Percentiles rank a stretch among this genome's conserved stretches.
These are phyloP conservation scores for Phytophthora vignae DNA, from an alignment of 352 stramenopile genomes.

Conservation along the genomic window DNA sequence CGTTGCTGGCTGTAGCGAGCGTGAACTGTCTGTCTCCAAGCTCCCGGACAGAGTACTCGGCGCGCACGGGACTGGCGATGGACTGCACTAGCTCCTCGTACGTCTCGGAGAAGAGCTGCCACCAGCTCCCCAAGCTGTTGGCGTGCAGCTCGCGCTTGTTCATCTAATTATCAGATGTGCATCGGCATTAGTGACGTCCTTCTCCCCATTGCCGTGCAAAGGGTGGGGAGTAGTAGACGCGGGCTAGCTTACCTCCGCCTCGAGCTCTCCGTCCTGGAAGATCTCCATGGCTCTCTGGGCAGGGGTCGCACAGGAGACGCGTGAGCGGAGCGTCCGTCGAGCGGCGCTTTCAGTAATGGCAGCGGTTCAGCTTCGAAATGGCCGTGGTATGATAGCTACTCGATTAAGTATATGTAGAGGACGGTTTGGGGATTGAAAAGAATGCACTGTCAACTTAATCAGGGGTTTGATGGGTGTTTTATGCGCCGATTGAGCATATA, in stretches of 20 bases:
- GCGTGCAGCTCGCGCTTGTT: slow-evolving; percentile 62
- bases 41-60: slow-evolving; percentile 63
- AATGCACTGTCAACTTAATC: neutral
- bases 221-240: neutral
- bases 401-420: slow-evolving; percentile 5
- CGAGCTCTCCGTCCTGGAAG: slow-evolving; percentile 81
- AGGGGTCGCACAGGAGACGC: neutral
- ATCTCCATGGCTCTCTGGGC: slow-evolving; percentile 63
- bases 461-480: neutral
- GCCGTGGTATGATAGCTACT: neutral
- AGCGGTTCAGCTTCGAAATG: neutral
- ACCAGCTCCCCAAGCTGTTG: slow-evolving; percentile 66
- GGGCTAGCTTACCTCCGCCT: slow-evolving; percentile 51
- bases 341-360: slow-evolving; percentile 12
- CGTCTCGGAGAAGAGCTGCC: slow-evolving; percentile 73
- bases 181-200: slow-evolving; percentile 6
- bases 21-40: slow-evolving; percentile 46
- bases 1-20: slow-evolving; percentile 10
- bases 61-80: slow-evolving; percentile 67
- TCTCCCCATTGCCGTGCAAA: neutral
- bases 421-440: neutral
- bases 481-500: neutral
- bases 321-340: slow-evolving; percentile 9
- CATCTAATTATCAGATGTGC: slow-evolving; percentile 47
- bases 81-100: slow-evolving; percentile 83